Conservation (phyloP, 1,139 yeast species). For the Candida anutae region DNA sequence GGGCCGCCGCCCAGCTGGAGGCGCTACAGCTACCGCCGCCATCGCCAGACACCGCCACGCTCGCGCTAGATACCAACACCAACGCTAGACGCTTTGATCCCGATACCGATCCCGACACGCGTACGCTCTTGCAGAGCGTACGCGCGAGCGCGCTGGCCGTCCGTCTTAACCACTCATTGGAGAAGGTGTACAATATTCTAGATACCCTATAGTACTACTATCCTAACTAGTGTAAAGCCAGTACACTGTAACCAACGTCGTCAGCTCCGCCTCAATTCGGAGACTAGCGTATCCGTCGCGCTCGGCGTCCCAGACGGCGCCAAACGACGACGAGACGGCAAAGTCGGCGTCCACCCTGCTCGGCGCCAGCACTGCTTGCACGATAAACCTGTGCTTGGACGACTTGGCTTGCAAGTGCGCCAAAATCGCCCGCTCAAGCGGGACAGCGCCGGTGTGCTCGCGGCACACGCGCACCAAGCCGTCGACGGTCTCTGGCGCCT, state of each 20-base stretch:
- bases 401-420: slow-evolving; percentile 19
- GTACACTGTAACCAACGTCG: slow-evolving; percentile 19
- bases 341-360: slow-evolving; percentile 11
- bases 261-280: slow-evolving; percentile 5
- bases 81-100: slow-evolving; percentile 15
- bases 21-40: no score
- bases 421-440: slow-evolving; percentile 7
- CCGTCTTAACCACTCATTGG: slow-evolving; percentile 24
- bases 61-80: slow-evolving; percentile 1
- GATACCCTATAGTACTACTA: slow-evolving; percentile 11
- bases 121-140: no score
- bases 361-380: slow-evolving; percentile 18
- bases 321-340: slow-evolving; percentile 18
- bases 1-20: no score
- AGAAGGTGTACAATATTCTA: slow-evolving; percentile 17
- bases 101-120: slow-evolving; percentile 17
- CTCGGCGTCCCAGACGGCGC: slow-evolving; percentile 33
- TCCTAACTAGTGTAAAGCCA: slow-evolving; percentile 21
- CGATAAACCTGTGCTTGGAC: slow-evolving; percentile 31
- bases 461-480: background rate
- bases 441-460: background rate
- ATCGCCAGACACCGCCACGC: background rate
- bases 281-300: slow-evolving; percentile 30
- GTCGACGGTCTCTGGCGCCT: background rate
- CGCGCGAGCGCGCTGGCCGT: no score